Conservation (phyloP, 495 filamentous ascomycete genomes). For the Penicillium pulvis region DNA sequence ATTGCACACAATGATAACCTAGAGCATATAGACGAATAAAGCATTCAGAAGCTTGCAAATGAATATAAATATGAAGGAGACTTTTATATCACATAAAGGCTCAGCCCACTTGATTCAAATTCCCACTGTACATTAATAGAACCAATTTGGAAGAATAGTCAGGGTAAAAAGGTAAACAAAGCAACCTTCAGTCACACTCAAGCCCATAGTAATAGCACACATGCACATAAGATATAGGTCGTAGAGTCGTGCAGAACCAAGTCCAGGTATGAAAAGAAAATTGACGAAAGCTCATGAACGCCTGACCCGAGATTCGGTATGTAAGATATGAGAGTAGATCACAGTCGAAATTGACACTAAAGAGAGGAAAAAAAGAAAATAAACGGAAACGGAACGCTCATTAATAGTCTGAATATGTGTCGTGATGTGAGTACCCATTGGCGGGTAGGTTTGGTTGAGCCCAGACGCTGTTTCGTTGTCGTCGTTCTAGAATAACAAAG, state of each 20-base stretch:
- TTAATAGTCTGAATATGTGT: conserved; percentile 38
- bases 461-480: conserved; percentile 25
- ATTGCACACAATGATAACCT: too few relatives aligned
- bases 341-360: conserved; percentile 11
- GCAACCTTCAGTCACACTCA: background rate
- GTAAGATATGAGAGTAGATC: conserved; percentile 26
- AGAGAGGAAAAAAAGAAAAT: conserved; percentile 1
- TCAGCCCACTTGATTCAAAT: background rate
- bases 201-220: background rate
- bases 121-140: background rate
- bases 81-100: background rate
- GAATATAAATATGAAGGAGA: background rate
- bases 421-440: conserved; percentile 31
- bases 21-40: background rate
- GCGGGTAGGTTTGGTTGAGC: conserved; percentile 18
- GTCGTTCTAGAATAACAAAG: conserved; percentile 21
- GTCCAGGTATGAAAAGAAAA: background rate
- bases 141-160: background rate
- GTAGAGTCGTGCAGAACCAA: background rate
- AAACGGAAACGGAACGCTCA: conserved; percentile 2
- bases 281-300: background rate
- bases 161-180: background rate
- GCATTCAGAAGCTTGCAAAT: background rate
- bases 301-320: conserved; percentile 19
- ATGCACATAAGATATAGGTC: background rate